Evolutionary conservation across 2,329 filamentous ascomycete genomes (phyloP), one percentile per base, ranked within the genome.

Genomic region (Teratosphaeria zuluensis): DNA sequence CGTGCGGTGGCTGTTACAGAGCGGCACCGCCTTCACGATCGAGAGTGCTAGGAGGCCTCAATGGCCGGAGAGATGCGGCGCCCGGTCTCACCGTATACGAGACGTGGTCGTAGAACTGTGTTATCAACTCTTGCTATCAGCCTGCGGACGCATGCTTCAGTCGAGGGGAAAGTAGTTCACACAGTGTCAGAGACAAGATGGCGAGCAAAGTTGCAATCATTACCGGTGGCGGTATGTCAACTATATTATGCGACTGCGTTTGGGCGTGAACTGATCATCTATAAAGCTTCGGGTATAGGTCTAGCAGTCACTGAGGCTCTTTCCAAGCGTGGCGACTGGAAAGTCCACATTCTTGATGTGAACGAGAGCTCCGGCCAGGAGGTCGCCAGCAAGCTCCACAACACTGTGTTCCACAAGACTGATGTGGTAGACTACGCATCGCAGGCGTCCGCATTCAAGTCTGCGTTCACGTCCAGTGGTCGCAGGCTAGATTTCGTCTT

Each of bases 401-500:
- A 71, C 38, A 65, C 70, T 8, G 65, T 64, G 53, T 75, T 76
- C 62, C 71, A 77, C 62, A 64, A 73, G 59, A 69, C 68, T 46
- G 70, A 77, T 55, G 70, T 76, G 2, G 71, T 68, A 16, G 60
- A 71, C 56, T 78, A 77, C 62, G 30, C 58, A 0, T 58, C 69
- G 21, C 56, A 76, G 3, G 61, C 66, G 2, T 59, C 63, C 1
- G 67, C 69, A 4, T 79, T 78, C 58, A 69, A 77, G 42, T 61
- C 59, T 9, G 66, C 72, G 8, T 78, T 74, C 65, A 61, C 65
- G 21, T 56, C 48, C 8, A 57, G 62, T 1, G 64, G 69, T 5
- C 66, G 68, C 5, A 66, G 72, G 2, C 53, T 80, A 16, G 77
- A 79, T 65, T 78, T 80, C 60, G 76, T 80, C 35, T 80, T 77